These are phyloP conservation scores for Beauveria australis DNA, from an alignment of 2,329 filamentous ascomycete species.

Conservation along the genomic window DNA sequence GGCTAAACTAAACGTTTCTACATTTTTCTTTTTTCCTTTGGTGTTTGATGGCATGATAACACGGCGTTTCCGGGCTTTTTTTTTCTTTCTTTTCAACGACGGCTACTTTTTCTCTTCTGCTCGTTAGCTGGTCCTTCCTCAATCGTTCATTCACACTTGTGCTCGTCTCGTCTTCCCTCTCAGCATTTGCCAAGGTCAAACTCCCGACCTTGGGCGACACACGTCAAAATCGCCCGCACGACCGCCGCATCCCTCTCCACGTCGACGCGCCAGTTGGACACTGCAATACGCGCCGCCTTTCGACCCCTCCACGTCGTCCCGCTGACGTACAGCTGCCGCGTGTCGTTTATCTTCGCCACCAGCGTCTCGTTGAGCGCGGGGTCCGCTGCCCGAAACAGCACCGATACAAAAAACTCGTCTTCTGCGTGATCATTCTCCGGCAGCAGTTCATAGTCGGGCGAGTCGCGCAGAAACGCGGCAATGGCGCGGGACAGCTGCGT, in stretches of 20 bases:
- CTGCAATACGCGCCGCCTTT: conserved; percentile 72
- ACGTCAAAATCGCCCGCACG: conserved; percentile 54
- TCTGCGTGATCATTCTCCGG: conserved; percentile 30
- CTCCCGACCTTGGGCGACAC: conserved; percentile 30
- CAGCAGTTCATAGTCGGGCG: conserved; percentile 58
- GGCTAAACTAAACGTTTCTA: conserved; percentile 29
- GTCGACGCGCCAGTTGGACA: conserved; percentile 77
- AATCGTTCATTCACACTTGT: neutral
- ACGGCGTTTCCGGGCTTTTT: neutral
- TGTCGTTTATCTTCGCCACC: conserved; percentile 65
- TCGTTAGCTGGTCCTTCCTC: no score
- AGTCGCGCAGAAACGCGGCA: conserved; percentile 52
- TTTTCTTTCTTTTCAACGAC: neutral
- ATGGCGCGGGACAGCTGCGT: conserved; percentile 62
- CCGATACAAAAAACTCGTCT: conserved; percentile 46
- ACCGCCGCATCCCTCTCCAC: conserved; percentile 56
- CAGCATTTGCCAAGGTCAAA: conserved; percentile 19
- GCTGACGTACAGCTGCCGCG: conserved; percentile 70
- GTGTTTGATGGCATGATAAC: neutral
- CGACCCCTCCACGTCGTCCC: conserved; percentile 69
- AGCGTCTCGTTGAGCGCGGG: conserved; percentile 53
- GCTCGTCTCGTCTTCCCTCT: neutral
- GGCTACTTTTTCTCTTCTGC: no score
- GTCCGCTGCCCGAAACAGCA: conserved; percentile 69
- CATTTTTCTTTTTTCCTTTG: neutral